Percentiles rank a stretch among this genome's conserved stretches.
phyloP scores from a whole-genome alignment of 2,329 filamentous ascomycete genomes.

The Elsinoe batatas region DNA sequence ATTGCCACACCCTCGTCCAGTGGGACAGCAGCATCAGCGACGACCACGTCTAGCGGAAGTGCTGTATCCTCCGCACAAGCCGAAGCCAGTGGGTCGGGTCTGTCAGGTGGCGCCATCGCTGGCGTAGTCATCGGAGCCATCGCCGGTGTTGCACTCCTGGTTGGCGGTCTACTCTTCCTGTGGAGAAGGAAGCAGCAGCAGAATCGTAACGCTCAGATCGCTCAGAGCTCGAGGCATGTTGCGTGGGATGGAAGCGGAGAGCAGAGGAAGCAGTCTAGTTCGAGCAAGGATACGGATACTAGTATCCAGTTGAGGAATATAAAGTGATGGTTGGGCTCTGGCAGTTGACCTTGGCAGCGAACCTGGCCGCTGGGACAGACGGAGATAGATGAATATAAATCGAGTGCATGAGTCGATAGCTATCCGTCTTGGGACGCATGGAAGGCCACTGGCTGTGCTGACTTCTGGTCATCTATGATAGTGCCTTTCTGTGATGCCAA shows the following conservation, averaged over 20 bases:
- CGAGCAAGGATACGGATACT: conserved; percentile 5
- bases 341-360: background rate
- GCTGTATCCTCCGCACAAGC: conserved; percentile 15
- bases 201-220: background rate
- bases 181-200: conserved; percentile 1
- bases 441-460: too few relatives aligned
- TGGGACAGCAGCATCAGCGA: background rate
- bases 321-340: background rate
- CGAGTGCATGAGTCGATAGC: background rate
- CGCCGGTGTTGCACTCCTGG: conserved; percentile 18
- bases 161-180: background rate
- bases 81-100: conserved; percentile 16
- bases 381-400: background rate
- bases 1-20: conserved; percentile 19
- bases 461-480: too few relatives aligned
- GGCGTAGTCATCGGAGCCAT: conserved; percentile 32
- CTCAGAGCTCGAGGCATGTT: conserved; percentile 5
- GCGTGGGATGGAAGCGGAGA: conserved; percentile 6
- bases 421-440: too few relatives aligned
- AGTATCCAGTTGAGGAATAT: conserved; percentile 8
- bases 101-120: conserved; percentile 35
- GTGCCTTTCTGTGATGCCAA: too few relatives aligned
- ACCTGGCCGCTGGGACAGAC: too few relatives aligned
- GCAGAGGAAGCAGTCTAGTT: conserved; percentile 7
- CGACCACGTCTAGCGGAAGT: conserved; percentile 17